These are phyloP conservation scores for Globisporangium nodosum DNA, from an alignment of 352 stramenopile species.

Conservation along the genomic window DNA sequence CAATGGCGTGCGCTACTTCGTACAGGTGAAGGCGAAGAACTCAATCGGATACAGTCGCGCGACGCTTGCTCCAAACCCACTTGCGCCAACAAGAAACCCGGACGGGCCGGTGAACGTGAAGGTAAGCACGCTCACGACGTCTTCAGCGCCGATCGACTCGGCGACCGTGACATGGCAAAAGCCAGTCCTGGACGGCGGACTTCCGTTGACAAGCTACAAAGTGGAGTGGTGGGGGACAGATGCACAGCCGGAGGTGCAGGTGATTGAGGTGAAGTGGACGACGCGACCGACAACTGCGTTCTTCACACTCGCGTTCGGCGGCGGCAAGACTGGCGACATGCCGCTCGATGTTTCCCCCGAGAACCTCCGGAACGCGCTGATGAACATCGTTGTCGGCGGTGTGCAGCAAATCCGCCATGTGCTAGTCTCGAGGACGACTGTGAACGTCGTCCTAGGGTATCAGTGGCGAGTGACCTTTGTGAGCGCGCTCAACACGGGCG, in stretches of 20 bases:
- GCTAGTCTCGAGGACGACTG: slow-evolving; percentile 45
- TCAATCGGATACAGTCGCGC: slow-evolving; percentile 59
- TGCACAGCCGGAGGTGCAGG: slow-evolving; percentile 63
- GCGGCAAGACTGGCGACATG: slow-evolving; percentile 56
- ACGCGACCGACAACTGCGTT: slow-evolving; percentile 35
- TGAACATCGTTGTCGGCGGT: slow-evolving; percentile 68
- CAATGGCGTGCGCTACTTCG: slow-evolving; percentile 78
- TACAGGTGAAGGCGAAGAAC: slow-evolving; percentile 79
- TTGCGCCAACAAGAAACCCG: slow-evolving; percentile 48
- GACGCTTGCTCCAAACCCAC: slow-evolving; percentile 47
- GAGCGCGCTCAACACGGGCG: slow-evolving; percentile 28
- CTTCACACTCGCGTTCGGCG: slow-evolving; percentile 80
- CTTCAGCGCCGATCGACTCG: slow-evolving; percentile 38
- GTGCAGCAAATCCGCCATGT: slow-evolving; percentile 33
- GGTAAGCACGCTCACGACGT: slow-evolving; percentile 42
- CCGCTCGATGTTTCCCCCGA: slow-evolving; percentile 68
- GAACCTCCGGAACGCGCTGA: slow-evolving; percentile 79
- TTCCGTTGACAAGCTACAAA: slow-evolving; percentile 66
- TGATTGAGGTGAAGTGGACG: slow-evolving; percentile 82
- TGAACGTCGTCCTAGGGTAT: slow-evolving; percentile 64
- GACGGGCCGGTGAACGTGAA: slow-evolving; percentile 51
- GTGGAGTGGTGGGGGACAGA: slow-evolving; percentile 78
- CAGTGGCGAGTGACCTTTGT: slow-evolving; percentile 78
- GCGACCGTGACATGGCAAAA: slow-evolving; percentile 71
- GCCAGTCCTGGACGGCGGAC: slow-evolving; percentile 48